These are phyloP conservation scores for Cyanidioschyzon merolae DNA, from an alignment of 23 red algal genomes.

Conservation along the genomic window DNA sequence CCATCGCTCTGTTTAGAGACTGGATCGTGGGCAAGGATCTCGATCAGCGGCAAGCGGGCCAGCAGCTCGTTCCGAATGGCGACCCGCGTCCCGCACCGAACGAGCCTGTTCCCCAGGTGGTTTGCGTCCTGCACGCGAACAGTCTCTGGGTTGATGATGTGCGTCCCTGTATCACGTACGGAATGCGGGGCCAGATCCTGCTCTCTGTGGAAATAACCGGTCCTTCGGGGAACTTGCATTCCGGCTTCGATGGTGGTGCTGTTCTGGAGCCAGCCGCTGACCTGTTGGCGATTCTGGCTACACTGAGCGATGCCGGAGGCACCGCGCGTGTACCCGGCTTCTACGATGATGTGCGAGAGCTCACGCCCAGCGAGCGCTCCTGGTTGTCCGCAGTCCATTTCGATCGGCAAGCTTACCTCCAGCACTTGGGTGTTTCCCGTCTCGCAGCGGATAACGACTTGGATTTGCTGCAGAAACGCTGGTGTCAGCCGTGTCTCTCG, in stretches of 20 bases:
- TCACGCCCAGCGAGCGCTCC: constrained; percentile 21
- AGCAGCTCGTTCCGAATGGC: not conserved
- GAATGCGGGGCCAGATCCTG: constrained; percentile 65
- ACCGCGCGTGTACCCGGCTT: constrained; percentile 48
- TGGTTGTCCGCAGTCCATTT: constrained; percentile 38
- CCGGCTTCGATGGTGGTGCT: constrained; percentile 72
- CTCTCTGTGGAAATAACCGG: constrained; percentile 52
- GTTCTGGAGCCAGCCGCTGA: constrained; percentile 71
- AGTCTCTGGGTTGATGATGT: constrained; percentile 60
- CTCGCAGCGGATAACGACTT: constrained; percentile 28
- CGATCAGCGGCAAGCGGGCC: not conserved
- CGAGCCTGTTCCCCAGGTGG: not conserved
- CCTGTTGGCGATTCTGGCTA: constrained; percentile 41
- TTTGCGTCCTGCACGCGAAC: constrained; percentile 45
- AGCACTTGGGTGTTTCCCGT: constrained; percentile 25
- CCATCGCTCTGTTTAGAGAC: constrained; percentile 28
- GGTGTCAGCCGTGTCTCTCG: constrained; percentile 41
- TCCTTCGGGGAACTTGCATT: constrained; percentile 55
- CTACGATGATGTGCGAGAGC: constrained; percentile 41
- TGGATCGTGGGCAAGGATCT: constrained; percentile 38
- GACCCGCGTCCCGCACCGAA: not conserved
- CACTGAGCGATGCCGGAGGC: constrained; percentile 43
- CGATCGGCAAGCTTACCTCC: constrained; percentile 30
- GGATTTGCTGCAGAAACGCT: constrained; percentile 40
- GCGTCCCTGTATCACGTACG: constrained; percentile 83